Evolutionary conservation across 1,139 yeast species (phyloP).

Genomic region (Candida labiduridarum): DNA sequence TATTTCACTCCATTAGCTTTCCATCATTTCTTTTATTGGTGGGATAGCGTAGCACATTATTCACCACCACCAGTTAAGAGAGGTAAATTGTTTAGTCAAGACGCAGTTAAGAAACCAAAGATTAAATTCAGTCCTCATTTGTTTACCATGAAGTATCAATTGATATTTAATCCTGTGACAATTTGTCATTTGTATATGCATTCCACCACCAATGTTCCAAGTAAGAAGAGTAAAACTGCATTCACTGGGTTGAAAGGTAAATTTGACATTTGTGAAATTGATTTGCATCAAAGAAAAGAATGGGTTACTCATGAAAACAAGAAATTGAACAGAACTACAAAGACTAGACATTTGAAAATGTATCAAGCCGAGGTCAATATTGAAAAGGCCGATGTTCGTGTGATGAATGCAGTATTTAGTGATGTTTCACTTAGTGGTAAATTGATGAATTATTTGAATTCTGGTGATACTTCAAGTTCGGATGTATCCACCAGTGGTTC

Average conservation of each 20-base stretch:
- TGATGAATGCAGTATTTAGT: conserved; percentile 66
- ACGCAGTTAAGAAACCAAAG: conserved; percentile 32
- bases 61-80: conserved; percentile 74
- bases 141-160: conserved; percentile 77
- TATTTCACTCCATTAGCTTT: conserved; percentile 76
- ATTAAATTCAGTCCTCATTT: conserved; percentile 77
- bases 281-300: conserved; percentile 82
- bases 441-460: conserved; percentile 48
- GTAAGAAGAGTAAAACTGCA: conserved; percentile 51
- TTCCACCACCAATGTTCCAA: conserved; percentile 31
- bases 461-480: conserved; percentile 8
- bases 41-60: conserved; percentile 72
- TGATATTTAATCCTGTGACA: conserved; percentile 71
- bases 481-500: conserved; percentile 15
- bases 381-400: conserved; percentile 69
- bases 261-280: conserved; percentile 66
- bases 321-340: conserved; percentile 57
- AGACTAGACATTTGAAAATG: conserved; percentile 64
- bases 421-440: conserved; percentile 54
- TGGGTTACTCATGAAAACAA: conserved; percentile 59
- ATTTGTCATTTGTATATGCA: conserved; percentile 74
- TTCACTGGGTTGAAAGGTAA: conserved; percentile 82
- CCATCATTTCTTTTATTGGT: conserved; percentile 77
- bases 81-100: conserved; percentile 60
- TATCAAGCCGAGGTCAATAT: conserved; percentile 77